Evolutionary conservation across 148 eudicot genomes (phyloP).

Genomic region (Linanthus parryae): DNA sequence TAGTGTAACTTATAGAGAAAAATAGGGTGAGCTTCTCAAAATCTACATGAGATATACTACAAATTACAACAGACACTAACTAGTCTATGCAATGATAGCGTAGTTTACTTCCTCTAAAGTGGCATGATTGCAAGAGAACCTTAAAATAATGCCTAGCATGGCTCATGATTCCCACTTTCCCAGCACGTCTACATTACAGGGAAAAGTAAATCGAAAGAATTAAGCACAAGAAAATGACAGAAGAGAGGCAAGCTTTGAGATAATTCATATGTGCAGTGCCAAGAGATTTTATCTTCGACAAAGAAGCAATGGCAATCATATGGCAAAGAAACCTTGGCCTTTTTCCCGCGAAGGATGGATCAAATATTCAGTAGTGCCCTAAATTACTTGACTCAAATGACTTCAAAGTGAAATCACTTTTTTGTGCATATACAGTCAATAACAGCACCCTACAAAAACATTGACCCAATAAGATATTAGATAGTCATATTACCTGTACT

Average conservation of each 20-base stretch:
- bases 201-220: not conserved
- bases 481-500: conserved; percentile 60
- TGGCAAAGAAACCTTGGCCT: not conserved
- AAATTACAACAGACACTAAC: too few relatives aligned
- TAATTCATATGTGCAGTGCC: not conserved
- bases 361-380: not conserved
- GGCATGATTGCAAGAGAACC: not conserved
- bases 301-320: too few relatives aligned
- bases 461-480: not conserved
- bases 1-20: too few relatives aligned
- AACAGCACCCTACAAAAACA: not conserved
- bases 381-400: too few relatives aligned
- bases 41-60: too few relatives aligned
- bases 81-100: not conserved
- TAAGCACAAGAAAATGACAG: not conserved
- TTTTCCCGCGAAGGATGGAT: not conserved
- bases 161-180: too few relatives aligned
- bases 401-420: not conserved
- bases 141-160: too few relatives aligned
- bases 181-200: not conserved
- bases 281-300: too few relatives aligned
- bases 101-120: not conserved
- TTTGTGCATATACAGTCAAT: too few relatives aligned
- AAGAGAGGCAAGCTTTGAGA: not conserved
- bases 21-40: too few relatives aligned